Conservation (phyloP, 2,329 filamentous ascomycete genomes). For the Fusarium sp. region DNA sequence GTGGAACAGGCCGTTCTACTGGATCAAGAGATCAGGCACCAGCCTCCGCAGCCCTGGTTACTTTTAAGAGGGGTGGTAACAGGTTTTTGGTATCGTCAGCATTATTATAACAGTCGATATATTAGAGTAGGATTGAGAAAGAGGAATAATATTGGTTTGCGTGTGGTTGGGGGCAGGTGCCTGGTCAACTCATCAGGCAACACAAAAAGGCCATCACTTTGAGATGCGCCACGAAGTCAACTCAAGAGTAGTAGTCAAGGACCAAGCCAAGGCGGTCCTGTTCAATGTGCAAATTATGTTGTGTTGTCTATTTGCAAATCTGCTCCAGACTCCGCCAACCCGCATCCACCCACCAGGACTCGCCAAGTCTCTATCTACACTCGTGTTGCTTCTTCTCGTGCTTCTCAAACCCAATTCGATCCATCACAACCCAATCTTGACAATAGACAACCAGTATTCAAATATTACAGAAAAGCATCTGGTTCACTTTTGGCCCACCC, state of each 20-base stretch:
- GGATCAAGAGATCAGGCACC: neutral
- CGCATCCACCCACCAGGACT: conserved; percentile 14
- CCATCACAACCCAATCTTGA: conserved; percentile 16
- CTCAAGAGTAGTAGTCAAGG: neutral
- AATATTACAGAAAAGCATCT: conserved; percentile 46
- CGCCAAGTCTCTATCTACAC: conserved; percentile 27
- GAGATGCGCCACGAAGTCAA: neutral
- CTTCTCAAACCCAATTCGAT: neutral
- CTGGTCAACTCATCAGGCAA: neutral
- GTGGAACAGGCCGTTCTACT: neutral
- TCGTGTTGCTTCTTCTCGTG: conserved; percentile 1
- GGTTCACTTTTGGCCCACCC: conserved; percentile 30
- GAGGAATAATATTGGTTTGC: neutral
- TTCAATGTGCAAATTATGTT: conserved; percentile 7
- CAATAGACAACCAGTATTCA: conserved; percentile 46
- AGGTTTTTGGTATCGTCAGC: neutral
- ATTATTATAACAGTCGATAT: neutral
- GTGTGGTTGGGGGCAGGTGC: neutral
- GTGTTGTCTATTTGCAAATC: conserved; percentile 17
- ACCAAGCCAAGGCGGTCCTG: neutral
- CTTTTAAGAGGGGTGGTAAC: neutral
- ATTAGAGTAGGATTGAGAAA: neutral
- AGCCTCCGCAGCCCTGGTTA: neutral
- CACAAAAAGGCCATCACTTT: neutral
- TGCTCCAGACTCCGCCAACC: conserved; percentile 31